phyloP scores from a whole-genome alignment of 352 stramenopile genomes.

The Pythium rhizo-oryzae region DNA sequence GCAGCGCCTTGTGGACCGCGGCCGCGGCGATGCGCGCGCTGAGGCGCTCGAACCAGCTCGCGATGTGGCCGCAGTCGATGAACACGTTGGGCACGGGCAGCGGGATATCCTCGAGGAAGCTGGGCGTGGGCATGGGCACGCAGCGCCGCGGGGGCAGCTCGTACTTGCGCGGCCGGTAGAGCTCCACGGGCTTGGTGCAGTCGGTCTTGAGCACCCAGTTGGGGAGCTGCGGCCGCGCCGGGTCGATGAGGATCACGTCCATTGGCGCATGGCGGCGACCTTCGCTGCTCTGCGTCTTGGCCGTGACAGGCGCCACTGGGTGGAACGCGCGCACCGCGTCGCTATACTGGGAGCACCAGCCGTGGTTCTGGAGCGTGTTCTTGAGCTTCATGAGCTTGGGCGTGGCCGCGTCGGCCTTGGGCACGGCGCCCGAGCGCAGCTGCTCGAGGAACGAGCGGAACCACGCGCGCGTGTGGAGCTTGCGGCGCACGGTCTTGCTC shows the following conservation, averaged over 20 bases:
- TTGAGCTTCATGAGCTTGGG: slow-evolving; percentile 82
- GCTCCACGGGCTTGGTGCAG: slow-evolving; percentile 54
- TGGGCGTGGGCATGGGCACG: slow-evolving; percentile 86
- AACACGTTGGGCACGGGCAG: slow-evolving; percentile 69
- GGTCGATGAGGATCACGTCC: slow-evolving; percentile 69
- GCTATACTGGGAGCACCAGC: slow-evolving; percentile 70
- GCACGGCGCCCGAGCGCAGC: slow-evolving; percentile 62
- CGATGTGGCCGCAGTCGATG: slow-evolving; percentile 63
- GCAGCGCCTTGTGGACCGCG: slow-evolving; percentile 52
- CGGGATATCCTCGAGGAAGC: slow-evolving; percentile 72
- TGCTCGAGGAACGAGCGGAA: slow-evolving; percentile 91
- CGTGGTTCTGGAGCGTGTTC: slow-evolving; percentile 78
- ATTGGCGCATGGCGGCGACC: slow-evolving; percentile 18
- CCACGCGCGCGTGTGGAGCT: slow-evolving; percentile 86
- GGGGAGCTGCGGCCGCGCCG: slow-evolving; percentile 47
- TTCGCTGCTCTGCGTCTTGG: slow-evolving; percentile 60
- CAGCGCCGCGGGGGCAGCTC: slow-evolving; percentile 76
- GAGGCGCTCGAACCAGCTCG: slow-evolving; percentile 72
- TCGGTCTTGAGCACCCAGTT: slow-evolving; percentile 76
- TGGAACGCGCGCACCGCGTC: slow-evolving; percentile 63
- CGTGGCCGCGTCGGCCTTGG: slow-evolving; percentile 41
- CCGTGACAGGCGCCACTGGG: slow-evolving; percentile 79
- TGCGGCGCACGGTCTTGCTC: slow-evolving; percentile 90
- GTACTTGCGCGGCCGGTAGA: slow-evolving; percentile 88
- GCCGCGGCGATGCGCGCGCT: slow-evolving; percentile 52